Evolutionary conservation across 2,329 filamentous ascomycete species (phyloP).

Genomic region (Clarireedia homoeocarpa): DNA sequence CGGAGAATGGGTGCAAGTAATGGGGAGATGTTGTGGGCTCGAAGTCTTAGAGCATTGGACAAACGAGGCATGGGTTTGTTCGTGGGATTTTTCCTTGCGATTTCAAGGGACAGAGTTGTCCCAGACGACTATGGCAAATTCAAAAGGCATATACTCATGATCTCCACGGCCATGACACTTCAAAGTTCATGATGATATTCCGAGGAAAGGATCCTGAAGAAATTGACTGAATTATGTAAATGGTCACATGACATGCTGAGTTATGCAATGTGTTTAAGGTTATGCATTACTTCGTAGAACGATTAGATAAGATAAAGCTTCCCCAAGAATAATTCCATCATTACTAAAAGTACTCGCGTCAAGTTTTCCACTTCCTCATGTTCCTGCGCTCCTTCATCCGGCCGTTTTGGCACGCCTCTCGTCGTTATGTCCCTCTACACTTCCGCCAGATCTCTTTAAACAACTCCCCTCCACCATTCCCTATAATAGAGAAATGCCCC

Average conservation of each 20-base stretch:
- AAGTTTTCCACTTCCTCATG: background rate
- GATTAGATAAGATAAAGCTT: background rate
- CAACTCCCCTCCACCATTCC: constrained; percentile 14
- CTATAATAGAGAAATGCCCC: constrained; percentile 48
- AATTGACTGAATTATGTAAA: no score
- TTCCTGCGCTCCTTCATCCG: background rate
- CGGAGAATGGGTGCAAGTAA: constrained; percentile 54
- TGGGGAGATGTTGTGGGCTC: constrained; percentile 45
- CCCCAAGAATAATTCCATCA: no score
- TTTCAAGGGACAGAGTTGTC: no score
- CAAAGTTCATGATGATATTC: no score
- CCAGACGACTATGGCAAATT: no score
- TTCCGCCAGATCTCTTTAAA: background rate
- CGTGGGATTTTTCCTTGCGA: no score
- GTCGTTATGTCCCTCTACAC: background rate
- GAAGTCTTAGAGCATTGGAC: constrained; percentile 46
- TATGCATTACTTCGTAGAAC: no score
- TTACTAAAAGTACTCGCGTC: background rate
- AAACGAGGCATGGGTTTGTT: constrained; percentile 51
- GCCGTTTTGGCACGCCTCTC: background rate
- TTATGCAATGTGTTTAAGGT: no score
- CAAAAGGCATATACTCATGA: no score
- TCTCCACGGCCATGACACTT: no score
- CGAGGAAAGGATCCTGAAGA: no score
- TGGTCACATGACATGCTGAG: no score